Evolutionary conservation across 352 stramenopile species (phyloP).

Genomic region (Phytophthora agathidicida): DNA sequence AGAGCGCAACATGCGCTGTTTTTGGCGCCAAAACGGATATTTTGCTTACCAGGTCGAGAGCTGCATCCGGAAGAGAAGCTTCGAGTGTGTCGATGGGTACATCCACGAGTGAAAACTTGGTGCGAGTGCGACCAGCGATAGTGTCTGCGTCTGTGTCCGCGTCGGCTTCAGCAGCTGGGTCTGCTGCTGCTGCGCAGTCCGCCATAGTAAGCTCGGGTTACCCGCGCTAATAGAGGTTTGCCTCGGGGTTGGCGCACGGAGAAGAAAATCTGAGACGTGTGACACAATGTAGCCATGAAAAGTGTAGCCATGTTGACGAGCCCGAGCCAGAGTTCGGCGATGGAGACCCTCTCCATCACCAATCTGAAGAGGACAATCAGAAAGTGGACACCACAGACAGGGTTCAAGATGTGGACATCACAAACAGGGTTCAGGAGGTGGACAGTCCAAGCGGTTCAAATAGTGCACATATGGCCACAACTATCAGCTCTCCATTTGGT

Average conservation of each 20-base stretch:
- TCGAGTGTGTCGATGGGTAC: slow-evolving; percentile 78
- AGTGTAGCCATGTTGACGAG: no score
- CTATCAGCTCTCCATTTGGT: no score
- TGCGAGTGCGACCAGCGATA: slow-evolving; percentile 76
- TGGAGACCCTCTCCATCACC: no score
- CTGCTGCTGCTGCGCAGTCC: background rate
- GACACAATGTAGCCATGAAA: no score
- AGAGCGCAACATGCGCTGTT: background rate
- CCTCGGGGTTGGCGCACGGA: slow-evolving; percentile 1
- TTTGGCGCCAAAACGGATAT: slow-evolving; percentile 23
- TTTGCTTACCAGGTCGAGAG: slow-evolving; percentile 28
- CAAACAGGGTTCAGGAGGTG: no score
- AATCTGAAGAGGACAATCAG: no score
- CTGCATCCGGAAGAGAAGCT: slow-evolving; percentile 52
- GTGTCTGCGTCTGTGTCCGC: slow-evolving; percentile 39
- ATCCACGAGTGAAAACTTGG: slow-evolving; percentile 77
- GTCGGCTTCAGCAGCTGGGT: background rate
- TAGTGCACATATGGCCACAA: no score
- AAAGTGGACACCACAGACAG: no score
- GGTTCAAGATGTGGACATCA: no score
- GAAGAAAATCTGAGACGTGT: slow-evolving; percentile 30
- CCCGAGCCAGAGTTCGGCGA: no score
- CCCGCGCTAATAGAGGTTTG: slow-evolving; percentile 11
- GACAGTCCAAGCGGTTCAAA: no score
- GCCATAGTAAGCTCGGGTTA: slow-evolving; percentile 4